phyloP scores from a whole-genome alignment of 1,284 basidiomycete species.

The Heterobasidion occidentale region DNA sequence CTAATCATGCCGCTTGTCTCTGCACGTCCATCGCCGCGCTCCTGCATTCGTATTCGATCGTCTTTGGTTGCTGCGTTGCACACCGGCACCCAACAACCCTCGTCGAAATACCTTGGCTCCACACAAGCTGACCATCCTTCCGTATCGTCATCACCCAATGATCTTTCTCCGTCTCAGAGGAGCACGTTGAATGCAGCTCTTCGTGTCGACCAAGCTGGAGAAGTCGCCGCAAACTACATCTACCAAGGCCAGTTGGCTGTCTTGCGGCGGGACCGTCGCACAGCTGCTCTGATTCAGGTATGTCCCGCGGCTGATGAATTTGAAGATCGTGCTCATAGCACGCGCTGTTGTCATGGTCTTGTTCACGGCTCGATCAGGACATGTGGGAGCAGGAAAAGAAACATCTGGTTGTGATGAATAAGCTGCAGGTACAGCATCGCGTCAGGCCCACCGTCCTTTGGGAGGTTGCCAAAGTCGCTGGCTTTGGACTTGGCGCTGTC shows the following conservation, averaged over 20 bases:
- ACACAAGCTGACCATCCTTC: conserved; percentile 25
- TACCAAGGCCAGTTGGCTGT: conserved; percentile 79
- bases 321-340: background rate
- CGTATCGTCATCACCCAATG: conserved; percentile 37
- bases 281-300: conserved; percentile 74
- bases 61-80: background rate
- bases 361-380: conserved; percentile 42
- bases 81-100: conserved; percentile 12
- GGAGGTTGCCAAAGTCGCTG: conserved; percentile 80
- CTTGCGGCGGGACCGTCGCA: conserved; percentile 51
- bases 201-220: conserved; percentile 88
- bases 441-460: conserved; percentile 81
- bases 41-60: background rate
- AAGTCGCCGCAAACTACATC: conserved; percentile 90
- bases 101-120: conserved; percentile 27
- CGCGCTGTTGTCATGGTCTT: background rate
- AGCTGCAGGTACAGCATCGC: conserved; percentile 75
- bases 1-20: background rate
- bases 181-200: conserved; percentile 55
- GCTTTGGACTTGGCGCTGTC: conserved; percentile 77
- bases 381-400: conserved; percentile 98
- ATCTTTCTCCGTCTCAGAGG: conserved; percentile 40
- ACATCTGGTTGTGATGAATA: conserved; percentile 83
- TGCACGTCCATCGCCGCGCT: background rate
- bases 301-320: conserved; percentile 11